Base-by-base conservation (phyloP, 805 yeast genomes). In the Wickerhamiella slavikovae region DNA sequence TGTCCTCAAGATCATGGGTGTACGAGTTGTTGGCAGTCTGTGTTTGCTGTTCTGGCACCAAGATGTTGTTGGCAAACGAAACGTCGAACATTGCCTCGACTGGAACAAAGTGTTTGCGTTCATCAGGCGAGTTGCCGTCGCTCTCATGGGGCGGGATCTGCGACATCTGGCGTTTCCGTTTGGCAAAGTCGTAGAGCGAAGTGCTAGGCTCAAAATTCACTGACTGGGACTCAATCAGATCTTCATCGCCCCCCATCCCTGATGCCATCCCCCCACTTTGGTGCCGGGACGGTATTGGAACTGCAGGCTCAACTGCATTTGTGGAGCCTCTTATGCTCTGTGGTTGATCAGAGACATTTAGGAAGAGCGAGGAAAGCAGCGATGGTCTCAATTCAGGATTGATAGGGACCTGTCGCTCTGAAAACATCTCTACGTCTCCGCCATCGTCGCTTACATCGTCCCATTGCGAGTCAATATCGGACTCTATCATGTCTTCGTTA, bases 321-420 rank as follows among this genome's bases (percentile, higher is more conserved):
- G 15, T 18, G 15, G 15, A 11, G n/a, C 20, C 27, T 5, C 15
- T 19, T 11, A 16, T 14, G 8, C 12, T 6, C 17, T 40, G 48
- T n/a, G n/a, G n/a, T n/a, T n/a, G n/a, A n/a, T n/a, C n/a, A n/a
- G n/a, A n/a, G 18, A 45, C 38, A 30, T 48, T 44, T 27, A 51
- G 43, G 29, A 55, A 49, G 29, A 55, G 31, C n/a, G 55, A 46
- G 4, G 59, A 55, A 15, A 55, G 35, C 18, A 55, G 39, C 6
- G 61, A 56, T 5, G 53, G 48, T 19, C 53, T 43, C 12, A 42
- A 34, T 13, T 38, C 37, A 3, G 54, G 57, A 30, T 35, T 43
- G 22, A 28, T 38, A 14, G 44, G 49, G 12, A 36, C 45, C 26
- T 37, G 44, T 16, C 38, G 41, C 41, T 31, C 51, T 40, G 15